Conservation (phyloP, 345 rosid species). For the Eucalyptus melliodora region DNA sequence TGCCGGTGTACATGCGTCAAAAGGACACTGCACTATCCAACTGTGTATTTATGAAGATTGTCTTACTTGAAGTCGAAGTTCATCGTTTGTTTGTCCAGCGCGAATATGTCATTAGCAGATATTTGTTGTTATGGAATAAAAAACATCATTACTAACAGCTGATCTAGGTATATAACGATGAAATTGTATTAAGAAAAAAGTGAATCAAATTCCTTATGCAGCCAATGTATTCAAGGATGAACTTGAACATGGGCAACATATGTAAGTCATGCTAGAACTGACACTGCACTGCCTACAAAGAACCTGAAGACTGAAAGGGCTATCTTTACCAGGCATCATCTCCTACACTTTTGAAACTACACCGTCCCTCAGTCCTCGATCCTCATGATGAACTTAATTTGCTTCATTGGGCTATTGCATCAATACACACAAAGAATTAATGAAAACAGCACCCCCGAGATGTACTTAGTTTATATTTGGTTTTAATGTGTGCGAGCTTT, state of each 20-base stretch:
- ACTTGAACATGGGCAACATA: neutral
- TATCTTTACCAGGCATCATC: neutral
- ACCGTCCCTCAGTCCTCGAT: neutral
- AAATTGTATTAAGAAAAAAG: neutral
- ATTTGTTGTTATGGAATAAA: neutral
- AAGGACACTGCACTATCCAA: neutral
- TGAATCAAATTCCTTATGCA: neutral
- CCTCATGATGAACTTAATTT: neutral
- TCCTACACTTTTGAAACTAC: neutral
- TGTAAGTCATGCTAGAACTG: neutral
- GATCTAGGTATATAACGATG: neutral
- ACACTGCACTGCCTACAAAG: neutral
- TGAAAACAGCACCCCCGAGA: neutral
- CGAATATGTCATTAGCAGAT: neutral
- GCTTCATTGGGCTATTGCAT: neutral
- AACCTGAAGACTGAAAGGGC: neutral
- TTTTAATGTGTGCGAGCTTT: neutral
- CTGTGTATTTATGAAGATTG: neutral
- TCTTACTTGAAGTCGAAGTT: neutral
- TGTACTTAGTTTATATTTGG: neutral
- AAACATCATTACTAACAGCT: neutral
- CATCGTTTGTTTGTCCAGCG: neutral
- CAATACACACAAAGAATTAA: neutral
- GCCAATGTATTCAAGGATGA: neutral
- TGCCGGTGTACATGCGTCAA: neutral